Evolutionary conservation across 73 alveolate species (phyloP).

Genomic region (Tetrahymena malaccensis): DNA sequence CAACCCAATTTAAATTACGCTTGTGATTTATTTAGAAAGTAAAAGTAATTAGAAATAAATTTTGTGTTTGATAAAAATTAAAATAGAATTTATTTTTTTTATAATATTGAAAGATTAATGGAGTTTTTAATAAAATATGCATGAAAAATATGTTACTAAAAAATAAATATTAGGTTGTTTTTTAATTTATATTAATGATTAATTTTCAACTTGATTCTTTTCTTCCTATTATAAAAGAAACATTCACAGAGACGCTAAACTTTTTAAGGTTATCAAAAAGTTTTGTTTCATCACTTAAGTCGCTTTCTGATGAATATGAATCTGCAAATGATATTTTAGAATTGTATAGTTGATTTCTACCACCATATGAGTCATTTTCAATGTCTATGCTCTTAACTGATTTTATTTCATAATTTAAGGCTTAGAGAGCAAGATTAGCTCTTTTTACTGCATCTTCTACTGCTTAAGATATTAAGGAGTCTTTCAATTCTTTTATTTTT

Average conservation of each 20-base stretch:
- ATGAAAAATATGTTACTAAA: too few species aligned
- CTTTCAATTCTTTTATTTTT: neutral
- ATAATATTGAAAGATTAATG: too few species aligned
- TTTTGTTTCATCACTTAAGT: neutral
- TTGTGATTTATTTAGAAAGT: too few species aligned
- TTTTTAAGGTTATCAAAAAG: neutral
- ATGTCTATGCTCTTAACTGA: neutral
- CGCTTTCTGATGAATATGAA: neutral
- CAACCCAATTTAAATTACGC: too few species aligned
- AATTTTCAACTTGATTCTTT: neutral
- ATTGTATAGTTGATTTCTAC: neutral
- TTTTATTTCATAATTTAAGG: neutral
- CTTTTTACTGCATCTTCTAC: neutral
- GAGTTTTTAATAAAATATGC: too few species aligned
- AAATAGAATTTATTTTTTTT: too few species aligned
- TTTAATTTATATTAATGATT: too few species aligned
- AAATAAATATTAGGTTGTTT: too few species aligned
- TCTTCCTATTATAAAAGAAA: neutral
- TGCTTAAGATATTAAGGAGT: neutral
- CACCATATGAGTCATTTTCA: neutral
- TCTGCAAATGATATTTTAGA: neutral
- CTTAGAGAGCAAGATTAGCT: neutral
- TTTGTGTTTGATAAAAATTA: too few species aligned
- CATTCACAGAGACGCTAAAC: neutral
- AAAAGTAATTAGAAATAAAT: too few species aligned